Evolutionary conservation across 768 basidiomycete species (phyloP), one percentile per base, ranked within the genome.

Genomic region (Russula lepida): DNA sequence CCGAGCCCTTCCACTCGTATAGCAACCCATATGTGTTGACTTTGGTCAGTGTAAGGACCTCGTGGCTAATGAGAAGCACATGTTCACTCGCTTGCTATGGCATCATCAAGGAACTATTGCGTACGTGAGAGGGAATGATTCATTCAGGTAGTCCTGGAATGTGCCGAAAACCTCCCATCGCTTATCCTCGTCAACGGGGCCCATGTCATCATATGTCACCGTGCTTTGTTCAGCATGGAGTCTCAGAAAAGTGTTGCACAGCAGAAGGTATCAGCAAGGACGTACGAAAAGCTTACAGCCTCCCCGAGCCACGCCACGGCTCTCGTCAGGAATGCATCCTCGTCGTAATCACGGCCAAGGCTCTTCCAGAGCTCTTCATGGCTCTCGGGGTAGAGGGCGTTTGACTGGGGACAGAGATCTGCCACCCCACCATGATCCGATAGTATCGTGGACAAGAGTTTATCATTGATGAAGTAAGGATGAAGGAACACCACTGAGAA

Each of bases 1-100:
- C 74, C 21, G 75, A 74, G 17, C 85, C 85, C 51, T 78, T 72
- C 84, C 83, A 86, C 21, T 78, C 77, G 67, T 81, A 84, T 1
- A 86, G 71, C 19, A 86, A 73, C 0, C 81, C 84, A 50, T 80
- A 84, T 0, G 79, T 84, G 66, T 84, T 84, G 59, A 88, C 79
- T 63, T 78, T 77, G 4, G 79, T 79, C 58, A 86, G 71, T 43
- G 76, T 64, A 8, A 86, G 75, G 23, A 72, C 74, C 6, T 76
- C 63, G 66, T 85, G 81, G 17, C 83, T 84, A 47, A 15, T 17
- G 23, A 17, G n/a, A 52, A 35, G 13, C 7, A 13, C 7, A 19
- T 9, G 30, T 51, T 23, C 11, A 33, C 21, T 25, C 12, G 33
- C 30, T 35, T 23, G 2, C n/a, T 28, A 12, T n/a, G n/a, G n/a